Conservation (phyloP, 2,329 filamentous ascomycete genomes). For the Cladobotryum mycophilum region DNA sequence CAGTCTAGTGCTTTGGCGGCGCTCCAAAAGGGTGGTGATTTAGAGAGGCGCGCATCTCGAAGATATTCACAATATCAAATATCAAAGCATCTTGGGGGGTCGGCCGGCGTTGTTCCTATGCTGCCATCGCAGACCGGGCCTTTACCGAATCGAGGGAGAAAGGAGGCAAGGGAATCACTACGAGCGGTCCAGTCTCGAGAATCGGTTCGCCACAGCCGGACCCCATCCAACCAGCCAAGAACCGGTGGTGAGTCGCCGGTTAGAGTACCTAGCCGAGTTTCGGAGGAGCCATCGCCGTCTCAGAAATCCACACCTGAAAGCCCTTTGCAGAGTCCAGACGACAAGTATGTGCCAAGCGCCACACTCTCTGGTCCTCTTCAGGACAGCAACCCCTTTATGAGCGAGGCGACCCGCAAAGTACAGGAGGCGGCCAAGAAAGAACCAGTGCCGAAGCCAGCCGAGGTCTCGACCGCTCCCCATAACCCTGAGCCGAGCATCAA, state of each 20-base stretch:
- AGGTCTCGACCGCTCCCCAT: slow-evolving; percentile 14
- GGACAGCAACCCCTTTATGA: slow-evolving; percentile 33
- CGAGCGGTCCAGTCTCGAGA: slow-evolving; percentile 56
- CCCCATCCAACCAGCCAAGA: slow-evolving; percentile 40
- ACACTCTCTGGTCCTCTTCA: slow-evolving; percentile 53
- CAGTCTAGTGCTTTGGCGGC: slow-evolving; percentile 87
- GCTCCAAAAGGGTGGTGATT: slow-evolving; percentile 81
- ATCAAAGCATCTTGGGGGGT: slow-evolving; percentile 80
- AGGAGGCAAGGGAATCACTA: slow-evolving; percentile 77
- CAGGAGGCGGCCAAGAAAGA: slow-evolving; percentile 12
- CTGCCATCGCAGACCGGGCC: slow-evolving; percentile 78
- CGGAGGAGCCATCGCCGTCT: slow-evolving; percentile 46
- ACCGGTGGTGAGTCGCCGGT: slow-evolving; percentile 45
- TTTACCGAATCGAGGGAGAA: slow-evolving; percentile 74
- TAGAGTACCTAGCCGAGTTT: slow-evolving; percentile 53
- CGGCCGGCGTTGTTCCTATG: slow-evolving; percentile 76
- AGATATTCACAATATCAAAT: slow-evolving; percentile 97
- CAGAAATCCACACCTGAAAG: slow-evolving; percentile 19
- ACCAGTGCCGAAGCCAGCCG: slow-evolving; percentile 19
- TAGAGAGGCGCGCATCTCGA: slow-evolving; percentile 86
- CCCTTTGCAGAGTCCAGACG: slow-evolving; percentile 56
- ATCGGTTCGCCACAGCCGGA: slow-evolving; percentile 43
- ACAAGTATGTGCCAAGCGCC: slow-evolving; percentile 54
- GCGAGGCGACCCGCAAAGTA: slow-evolving; percentile 12
- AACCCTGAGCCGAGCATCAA: slow-evolving; percentile 38